A percentile compares a stretch with the other conserved stretches of the same genome.
Conservation (phyloP, 495 filamentous ascomycete species). For the Xylaria curta region DNA sequence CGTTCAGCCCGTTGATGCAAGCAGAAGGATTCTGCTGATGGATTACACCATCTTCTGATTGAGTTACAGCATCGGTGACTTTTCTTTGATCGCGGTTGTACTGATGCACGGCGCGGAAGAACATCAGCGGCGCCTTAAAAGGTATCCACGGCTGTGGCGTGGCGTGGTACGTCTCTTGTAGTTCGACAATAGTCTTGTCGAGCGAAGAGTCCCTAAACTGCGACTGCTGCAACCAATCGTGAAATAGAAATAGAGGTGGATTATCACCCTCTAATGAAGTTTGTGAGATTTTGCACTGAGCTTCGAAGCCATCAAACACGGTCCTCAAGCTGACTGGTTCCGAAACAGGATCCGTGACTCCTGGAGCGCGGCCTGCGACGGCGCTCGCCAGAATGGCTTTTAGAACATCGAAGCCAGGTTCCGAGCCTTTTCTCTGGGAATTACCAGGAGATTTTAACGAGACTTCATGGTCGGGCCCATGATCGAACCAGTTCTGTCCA, state of each 20-base stretch:
- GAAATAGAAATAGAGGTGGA: neutral
- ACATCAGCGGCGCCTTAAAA: constrained; percentile 9
- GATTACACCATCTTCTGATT: too few relatives aligned
- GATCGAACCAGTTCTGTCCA: constrained; percentile 14
- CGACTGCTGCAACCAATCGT: constrained; percentile 5
- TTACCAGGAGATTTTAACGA: neutral
- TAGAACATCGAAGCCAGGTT: neutral
- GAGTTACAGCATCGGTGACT: neutral
- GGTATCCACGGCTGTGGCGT: neutral
- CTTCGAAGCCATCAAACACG: neutral
- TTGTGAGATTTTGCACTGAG: neutral
- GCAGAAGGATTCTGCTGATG: neutral
- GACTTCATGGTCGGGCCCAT: neutral
- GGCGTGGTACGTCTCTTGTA: neutral
- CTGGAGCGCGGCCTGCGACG: neutral
- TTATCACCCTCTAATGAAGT: neutral
- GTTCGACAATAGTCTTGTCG: neutral
- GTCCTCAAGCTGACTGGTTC: neutral
- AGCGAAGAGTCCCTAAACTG: constrained; percentile 2
- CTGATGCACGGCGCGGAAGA: constrained; percentile 16
- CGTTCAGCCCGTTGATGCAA: neutral
- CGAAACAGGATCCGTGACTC: too few relatives aligned
- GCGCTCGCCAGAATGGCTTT: neutral
- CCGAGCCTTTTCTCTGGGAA: neutral
- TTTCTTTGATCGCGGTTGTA: constrained; percentile 1